Evolutionary conservation across 169 alveolate species (phyloP).

Genomic region (Plasmodium sp.): DNA sequence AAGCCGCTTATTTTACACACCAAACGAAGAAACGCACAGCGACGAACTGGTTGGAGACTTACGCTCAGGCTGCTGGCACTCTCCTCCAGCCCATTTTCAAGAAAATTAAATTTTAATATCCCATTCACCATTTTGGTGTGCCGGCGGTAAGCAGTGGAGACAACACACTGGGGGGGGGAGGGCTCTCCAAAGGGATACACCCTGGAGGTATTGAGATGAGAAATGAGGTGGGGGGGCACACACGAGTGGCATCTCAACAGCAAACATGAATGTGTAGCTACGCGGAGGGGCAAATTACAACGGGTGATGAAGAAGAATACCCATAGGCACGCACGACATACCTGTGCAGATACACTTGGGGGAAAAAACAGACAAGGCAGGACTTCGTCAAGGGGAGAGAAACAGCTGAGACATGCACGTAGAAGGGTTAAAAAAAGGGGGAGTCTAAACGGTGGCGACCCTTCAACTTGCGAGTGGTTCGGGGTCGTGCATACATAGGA

Average conservation of each 20-base stretch:
- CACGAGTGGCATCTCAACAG: neutral
- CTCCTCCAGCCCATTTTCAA: neutral
- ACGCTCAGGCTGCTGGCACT: neutral
- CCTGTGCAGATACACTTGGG: neutral
- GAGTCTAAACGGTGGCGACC: neutral
- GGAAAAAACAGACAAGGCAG: neutral
- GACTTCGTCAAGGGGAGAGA: neutral
- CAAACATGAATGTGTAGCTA: neutral
- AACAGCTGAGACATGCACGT: neutral
- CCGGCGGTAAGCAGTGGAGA: too few species aligned
- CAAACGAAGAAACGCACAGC: neutral
- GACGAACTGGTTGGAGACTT: neutral
- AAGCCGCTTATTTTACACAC: neutral
- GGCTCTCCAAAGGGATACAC: neutral
- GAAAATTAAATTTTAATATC: neutral
- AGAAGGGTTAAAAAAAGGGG: neutral
- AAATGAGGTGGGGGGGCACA: neutral
- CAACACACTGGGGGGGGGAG: neutral
- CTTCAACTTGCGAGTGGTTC: neutral
- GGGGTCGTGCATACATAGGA: neutral
- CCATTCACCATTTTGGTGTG: neutral
- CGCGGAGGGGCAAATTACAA: neutral
- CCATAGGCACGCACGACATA: neutral
- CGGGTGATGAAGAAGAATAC: neutral
- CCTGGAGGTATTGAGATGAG: too few species aligned